Conservation (phyloP, 2,329 filamentous ascomycete genomes). For the Arthrobotrys conoides region DNA sequence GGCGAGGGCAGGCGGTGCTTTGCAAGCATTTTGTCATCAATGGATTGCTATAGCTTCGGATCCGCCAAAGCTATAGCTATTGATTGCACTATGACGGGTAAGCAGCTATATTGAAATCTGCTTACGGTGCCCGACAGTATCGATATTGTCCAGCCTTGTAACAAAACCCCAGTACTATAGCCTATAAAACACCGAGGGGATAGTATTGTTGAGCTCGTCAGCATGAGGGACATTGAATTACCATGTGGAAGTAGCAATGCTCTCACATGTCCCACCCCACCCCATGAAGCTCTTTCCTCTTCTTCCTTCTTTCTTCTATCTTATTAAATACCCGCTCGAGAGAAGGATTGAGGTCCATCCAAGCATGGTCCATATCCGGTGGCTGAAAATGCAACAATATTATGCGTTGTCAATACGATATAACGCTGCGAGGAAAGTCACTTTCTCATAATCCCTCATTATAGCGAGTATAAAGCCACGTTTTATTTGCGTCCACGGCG, state of each 20-base stretch:
- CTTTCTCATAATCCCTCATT: constrained; percentile 21
- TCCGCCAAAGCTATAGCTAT: neutral
- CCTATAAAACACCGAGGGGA: too few relatives aligned
- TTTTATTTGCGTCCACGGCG: neutral
- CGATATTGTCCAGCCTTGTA: too few relatives aligned
- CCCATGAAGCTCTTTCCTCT: neutral
- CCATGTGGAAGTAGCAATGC: neutral
- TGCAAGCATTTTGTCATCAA: neutral
- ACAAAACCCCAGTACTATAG: too few relatives aligned
- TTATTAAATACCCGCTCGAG: constrained; percentile 8
- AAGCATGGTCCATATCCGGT: neutral
- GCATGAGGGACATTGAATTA: neutral
- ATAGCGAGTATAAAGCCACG: neutral
- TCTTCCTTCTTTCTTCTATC: neutral
- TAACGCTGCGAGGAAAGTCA: neutral
- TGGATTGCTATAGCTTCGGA: neutral
- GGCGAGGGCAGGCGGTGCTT: neutral
- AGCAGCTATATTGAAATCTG: too few relatives aligned
- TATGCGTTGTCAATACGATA: neutral
- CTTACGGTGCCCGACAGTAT: too few relatives aligned
- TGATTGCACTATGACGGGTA: too few relatives aligned
- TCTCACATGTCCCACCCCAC: neutral
- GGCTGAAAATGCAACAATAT: constrained; percentile 2
- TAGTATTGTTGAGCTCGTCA: too few relatives aligned
- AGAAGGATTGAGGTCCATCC: neutral